Evolutionary conservation across 306 rosid genomes (phyloP), one percentile per base, ranked within the genome.

Genomic region (Senna tora): DNA sequence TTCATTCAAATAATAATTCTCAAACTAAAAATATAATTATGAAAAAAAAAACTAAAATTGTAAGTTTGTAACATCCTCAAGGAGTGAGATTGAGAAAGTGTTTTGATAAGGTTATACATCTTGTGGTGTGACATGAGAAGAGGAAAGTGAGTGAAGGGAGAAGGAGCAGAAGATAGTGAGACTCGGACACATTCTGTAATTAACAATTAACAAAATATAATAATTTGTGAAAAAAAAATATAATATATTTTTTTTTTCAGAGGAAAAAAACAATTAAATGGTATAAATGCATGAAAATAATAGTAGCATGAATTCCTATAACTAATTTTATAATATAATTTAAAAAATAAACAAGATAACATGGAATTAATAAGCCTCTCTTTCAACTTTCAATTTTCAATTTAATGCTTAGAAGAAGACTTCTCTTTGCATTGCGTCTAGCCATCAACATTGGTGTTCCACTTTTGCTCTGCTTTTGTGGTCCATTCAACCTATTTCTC

Each of bases 401-500:
- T 25, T 25, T 25, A 39, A 39, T 39, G 8, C 9, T 57, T 57
- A 14, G 41, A 57, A 58, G 14, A 8, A 9, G 28, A 22, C 25
- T 59, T 10, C 3, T 14, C 17, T 16, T 9, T 25, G 46, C 28
- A 57, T 41, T 20, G 15, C 58, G 79, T 47, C 34, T 63, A 13
- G 62, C 77, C 77, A 72, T 64, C 65, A 72, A 65, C 65, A 65
- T 34, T 55, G 76, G 63, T 79, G 65, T 53, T 79, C 83, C 76
- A 54, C 66, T 79, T 79, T 62, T 25, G 30, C 30, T 25, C 30
- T 25, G 30, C 30, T 25, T 25, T 62, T 69, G 69, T n/a, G 64
- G 72, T 62, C 72, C 73, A 51, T 60, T 53, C 30, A 25, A 25
- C 30, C 72, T 25, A 16, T 21, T 9, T 64, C 16, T 54, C 57